phyloP scores from a whole-genome alignment of 768 basidiomycete genomes.

The Suillus subalutaceus region DNA sequence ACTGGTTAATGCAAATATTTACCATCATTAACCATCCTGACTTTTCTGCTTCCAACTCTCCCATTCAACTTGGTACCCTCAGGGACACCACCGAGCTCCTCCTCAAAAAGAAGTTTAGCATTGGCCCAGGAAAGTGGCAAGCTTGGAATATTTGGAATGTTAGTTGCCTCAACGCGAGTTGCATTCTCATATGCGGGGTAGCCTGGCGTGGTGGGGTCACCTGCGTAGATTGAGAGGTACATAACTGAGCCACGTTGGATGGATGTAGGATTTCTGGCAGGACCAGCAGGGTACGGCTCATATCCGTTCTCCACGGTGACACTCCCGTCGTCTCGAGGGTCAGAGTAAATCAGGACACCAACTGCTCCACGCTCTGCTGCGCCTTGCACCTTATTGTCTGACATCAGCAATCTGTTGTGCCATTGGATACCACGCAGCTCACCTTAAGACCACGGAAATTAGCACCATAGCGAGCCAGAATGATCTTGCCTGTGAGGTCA shows the following conservation, averaged over 20 bases:
- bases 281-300: conserved; percentile 73
- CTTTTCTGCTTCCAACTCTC: conserved; percentile 45
- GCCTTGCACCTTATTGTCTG: conserved; percentile 60
- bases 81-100: conserved; percentile 50
- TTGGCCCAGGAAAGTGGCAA: conserved; percentile 91
- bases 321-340: conserved; percentile 83
- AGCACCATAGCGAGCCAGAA: conserved; percentile 74
- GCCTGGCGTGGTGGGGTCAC: conserved; percentile 87
- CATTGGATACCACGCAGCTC: conserved; percentile 18
- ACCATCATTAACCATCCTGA: conserved; percentile 63
- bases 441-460: conserved; percentile 89
- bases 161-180: conserved; percentile 59
- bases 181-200: conserved; percentile 85
- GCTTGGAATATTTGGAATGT: conserved; percentile 78
- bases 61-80: conserved; percentile 48
- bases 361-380: conserved; percentile 83
- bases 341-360: conserved; percentile 81
- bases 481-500: conserved; percentile 77
- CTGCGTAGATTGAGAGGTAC: conserved; percentile 66
- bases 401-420: conserved; percentile 22
- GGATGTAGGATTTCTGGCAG: conserved; percentile 82
- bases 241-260: conserved; percentile 88
- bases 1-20: conserved; percentile 1
- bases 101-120: conserved; percentile 64
- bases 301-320: conserved; percentile 80